A percentile compares a stretch with the other conserved stretches of the same genome.
phyloP scores from a whole-genome alignment of 2,329 filamentous ascomycete species.

The Monilinia polystroma region DNA sequence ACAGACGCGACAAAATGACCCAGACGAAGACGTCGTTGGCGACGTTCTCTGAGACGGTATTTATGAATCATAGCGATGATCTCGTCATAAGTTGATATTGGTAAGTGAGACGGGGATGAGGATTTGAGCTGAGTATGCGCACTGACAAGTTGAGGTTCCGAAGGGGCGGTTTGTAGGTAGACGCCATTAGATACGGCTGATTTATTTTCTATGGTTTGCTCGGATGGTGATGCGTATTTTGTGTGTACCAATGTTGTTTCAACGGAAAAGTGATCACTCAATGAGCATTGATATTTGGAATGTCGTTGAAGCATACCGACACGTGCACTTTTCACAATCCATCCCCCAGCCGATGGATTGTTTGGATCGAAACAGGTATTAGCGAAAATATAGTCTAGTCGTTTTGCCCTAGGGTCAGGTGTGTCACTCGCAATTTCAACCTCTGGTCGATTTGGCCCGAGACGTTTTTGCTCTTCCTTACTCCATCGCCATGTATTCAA shows the following conservation, averaged over 20 bases:
- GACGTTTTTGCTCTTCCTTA: conserved; percentile 63
- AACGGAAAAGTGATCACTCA: conserved; percentile 94
- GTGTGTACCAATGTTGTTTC: conserved; percentile 64
- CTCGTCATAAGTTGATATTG: conserved; percentile 61
- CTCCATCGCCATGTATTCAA: conserved; percentile 95
- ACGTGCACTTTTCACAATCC: conserved; percentile 68
- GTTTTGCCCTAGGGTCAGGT: conserved; percentile 72
- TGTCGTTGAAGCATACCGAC: conserved; percentile 83
- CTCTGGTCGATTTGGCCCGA: conserved; percentile 62
- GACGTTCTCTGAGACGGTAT: conserved; percentile 69
- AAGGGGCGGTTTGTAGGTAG: conserved; percentile 32
- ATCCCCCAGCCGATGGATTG: conserved; percentile 45
- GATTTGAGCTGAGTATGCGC: conserved; percentile 31
- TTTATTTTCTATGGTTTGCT: conserved; percentile 28
- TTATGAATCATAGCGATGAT: conserved; percentile 68
- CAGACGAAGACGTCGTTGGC: conserved; percentile 70
- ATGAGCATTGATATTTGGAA: conserved; percentile 75
- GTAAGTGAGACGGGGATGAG: conserved; percentile 39
- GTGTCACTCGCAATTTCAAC: conserved; percentile 63
- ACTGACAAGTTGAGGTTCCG: conserved; percentile 21
- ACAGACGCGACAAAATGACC: conserved; percentile 71
- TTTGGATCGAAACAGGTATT: conserved; percentile 49
- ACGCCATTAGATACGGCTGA: conserved; percentile 33
- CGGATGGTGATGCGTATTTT: conserved; percentile 25
- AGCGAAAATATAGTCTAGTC: conserved; percentile 93